Evolutionary conservation across 225 moss, liverwort and hornwort species (phyloP).

Genomic region (Thuidium tamariscinum): DNA sequence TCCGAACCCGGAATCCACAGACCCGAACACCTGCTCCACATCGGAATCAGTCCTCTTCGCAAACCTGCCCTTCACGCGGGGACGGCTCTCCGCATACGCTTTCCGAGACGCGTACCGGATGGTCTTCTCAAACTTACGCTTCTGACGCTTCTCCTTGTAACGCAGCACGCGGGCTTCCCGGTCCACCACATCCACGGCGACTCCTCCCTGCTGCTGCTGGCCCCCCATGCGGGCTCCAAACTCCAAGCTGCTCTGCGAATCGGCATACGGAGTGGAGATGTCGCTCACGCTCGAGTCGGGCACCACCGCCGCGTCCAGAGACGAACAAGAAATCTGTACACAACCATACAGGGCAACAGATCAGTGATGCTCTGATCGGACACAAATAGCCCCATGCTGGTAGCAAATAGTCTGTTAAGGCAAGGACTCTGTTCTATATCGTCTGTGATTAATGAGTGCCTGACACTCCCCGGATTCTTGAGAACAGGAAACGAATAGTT

Average conservation of each 20-base stretch:
- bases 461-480: background rate
- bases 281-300: slow-evolving; percentile 78
- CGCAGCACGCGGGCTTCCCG: slow-evolving; percentile 87
- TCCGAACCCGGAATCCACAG: slow-evolving; percentile 35
- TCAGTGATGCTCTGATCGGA: background rate
- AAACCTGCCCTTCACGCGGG: slow-evolving; percentile 88
- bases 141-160: slow-evolving; percentile 96
- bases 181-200: slow-evolving; percentile 39
- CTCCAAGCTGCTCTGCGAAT: slow-evolving; percentile 47
- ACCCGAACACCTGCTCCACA: slow-evolving; percentile 28
- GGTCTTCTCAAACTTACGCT: slow-evolving; percentile 88
- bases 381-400: background rate
- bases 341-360: background rate
- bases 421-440: too few relatives aligned
- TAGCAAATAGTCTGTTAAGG: background rate
- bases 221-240: slow-evolving; percentile 8
- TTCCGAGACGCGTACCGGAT: slow-evolving; percentile 90
- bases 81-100: slow-evolving; percentile 84
- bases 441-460: background rate
- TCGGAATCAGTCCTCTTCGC: slow-evolving; percentile 77
- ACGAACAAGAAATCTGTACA: slow-evolving; percentile 79
- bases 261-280: slow-evolving; percentile 53
- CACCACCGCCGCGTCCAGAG: slow-evolving; percentile 72
- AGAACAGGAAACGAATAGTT: background rate
- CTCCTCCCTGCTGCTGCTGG: slow-evolving; percentile 30